Percentiles rank a stretch among this genome's conserved stretches.
Evolutionary conservation across 257 asterid species (phyloP).

Genomic region (Salvia splendens): DNA sequence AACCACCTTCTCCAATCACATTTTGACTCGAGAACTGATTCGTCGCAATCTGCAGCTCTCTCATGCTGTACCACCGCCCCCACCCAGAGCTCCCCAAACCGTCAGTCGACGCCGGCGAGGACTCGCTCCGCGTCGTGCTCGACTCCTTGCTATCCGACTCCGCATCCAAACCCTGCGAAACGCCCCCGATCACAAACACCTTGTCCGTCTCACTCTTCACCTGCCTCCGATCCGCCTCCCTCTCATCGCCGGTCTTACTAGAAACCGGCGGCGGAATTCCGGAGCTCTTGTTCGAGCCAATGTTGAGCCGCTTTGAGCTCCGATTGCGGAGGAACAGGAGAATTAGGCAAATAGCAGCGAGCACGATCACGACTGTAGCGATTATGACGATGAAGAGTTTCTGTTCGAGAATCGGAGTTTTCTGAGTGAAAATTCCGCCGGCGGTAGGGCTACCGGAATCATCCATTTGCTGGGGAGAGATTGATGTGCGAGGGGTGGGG

Average conservation of each 20-base stretch:
- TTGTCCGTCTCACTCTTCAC: slow-evolving; percentile 38
- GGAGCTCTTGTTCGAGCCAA: slow-evolving; percentile 42
- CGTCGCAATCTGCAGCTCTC: slow-evolving; percentile 72
- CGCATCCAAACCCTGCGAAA: slow-evolving; percentile 40
- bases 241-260: slow-evolving; percentile 39
- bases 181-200: slow-evolving; percentile 49
- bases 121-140: slow-evolving; percentile 68
- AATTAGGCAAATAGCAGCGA: slow-evolving; percentile 46
- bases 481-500: slow-evolving; percentile 16
- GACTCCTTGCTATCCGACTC: slow-evolving; percentile 76
- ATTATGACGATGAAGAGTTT: slow-evolving; percentile 62
- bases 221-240: slow-evolving; percentile 43
- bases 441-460: slow-evolving; percentile 41
- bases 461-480: slow-evolving; percentile 50
- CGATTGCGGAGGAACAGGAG: slow-evolving; percentile 47
- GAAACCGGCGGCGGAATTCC: slow-evolving; percentile 61
- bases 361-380: slow-evolving; percentile 48
- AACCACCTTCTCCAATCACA: slow-evolving; percentile 92
- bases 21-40: slow-evolving; percentile 53
- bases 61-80: slow-evolving; percentile 74
- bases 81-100: slow-evolving; percentile 63
- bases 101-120: slow-evolving; percentile 67
- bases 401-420: slow-evolving; percentile 72
- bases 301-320: slow-evolving; percentile 49
- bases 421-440: slow-evolving; percentile 42